Conservation (phyloP, 257 asterid species). For the Agastache rugosa region DNA sequence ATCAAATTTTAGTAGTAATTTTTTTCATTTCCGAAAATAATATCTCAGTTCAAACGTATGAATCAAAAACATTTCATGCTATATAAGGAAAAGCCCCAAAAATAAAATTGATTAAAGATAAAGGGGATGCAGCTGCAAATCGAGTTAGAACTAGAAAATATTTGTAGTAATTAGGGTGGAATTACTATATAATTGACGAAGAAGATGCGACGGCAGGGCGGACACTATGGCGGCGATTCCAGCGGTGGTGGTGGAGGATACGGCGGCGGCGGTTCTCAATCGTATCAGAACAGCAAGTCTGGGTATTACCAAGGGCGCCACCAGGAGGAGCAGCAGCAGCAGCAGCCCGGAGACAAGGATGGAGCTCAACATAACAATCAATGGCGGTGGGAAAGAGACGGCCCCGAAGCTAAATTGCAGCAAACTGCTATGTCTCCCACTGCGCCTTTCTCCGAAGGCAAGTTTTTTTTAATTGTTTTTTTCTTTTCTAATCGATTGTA, state of each 20-base stretch:
- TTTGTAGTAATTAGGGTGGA: slow-evolving; percentile 7
- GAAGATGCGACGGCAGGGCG: slow-evolving; percentile 61
- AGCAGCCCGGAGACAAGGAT: slow-evolving; percentile 47
- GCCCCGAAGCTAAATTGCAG: slow-evolving; percentile 49
- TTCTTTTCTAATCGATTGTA: background rate
- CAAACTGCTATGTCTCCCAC: slow-evolving; percentile 72
- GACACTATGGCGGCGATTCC: slow-evolving; percentile 52
- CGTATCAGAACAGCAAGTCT: slow-evolving; percentile 50
- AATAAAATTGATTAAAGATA: background rate
- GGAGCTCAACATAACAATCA: slow-evolving; percentile 56
- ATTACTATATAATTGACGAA: slow-evolving; percentile 6
- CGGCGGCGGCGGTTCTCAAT: slow-evolving; percentile 49
- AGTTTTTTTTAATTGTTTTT: background rate
- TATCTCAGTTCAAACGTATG: background rate
- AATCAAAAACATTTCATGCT: background rate
- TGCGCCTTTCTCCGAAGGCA: slow-evolving; percentile 63
- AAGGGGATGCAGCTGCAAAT: slow-evolving; percentile 7
- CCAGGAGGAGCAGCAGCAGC: slow-evolving; percentile 45
- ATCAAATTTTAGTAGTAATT: too few relatives aligned
- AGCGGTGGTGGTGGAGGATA: slow-evolving; percentile 45
- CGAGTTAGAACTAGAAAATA: background rate
- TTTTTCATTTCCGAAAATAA: background rate
- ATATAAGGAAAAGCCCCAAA: slow-evolving; percentile 1
- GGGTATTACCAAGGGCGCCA: slow-evolving; percentile 51
- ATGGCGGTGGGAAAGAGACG: slow-evolving; percentile 82